Base-by-base conservation (phyloP, 768 basidiomycete genomes). In the Pleurotus cornucopiae region DNA sequence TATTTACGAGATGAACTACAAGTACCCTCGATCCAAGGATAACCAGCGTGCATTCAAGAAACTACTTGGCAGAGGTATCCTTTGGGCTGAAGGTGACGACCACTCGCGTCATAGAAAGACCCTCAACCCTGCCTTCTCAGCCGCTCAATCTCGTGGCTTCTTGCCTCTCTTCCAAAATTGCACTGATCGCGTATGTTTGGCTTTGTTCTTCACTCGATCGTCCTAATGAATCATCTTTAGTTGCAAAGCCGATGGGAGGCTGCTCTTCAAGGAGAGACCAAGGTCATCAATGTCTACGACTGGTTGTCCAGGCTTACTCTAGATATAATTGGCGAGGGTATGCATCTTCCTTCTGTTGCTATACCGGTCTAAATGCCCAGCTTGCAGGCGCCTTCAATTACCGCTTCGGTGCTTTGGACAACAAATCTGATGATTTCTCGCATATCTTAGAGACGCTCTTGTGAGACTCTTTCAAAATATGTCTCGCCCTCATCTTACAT, bases 111-210 rank as follows among this genome's bases (percentile, higher is more conserved):
- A 84, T 51, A 67, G 79, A 54, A 81, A 73, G 58, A 71, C 80
- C 20, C 75, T 83, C 72, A 69, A 79, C 46, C 82, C 80, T 1
- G 82, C 78, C 3, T 84, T 84, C 56, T 79, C 81, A 46, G 72
- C 64, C 6, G 73, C 76, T 0, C 79, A 83, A 59, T 73, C 61
- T 1, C 63, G 60, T 21, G 41, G 41, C 20, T 81, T 79, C 57
- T 69, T 83, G 4, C 67, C 73, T 25, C 68, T 82, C 47, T 83
- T 84, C 66, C 71, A 67, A 43, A 71, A 68, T 53, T 76, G 73
- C 51, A 67, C 71, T 38, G 66, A 76, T 26, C 74, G 79, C 65
- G 77, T 76, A 45, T 49, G 66, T 59, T 60, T 58, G 9, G 7
- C 16, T 67, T 68, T 58, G 14, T 57, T 52, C 23, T 61, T 61